A percentile compares a stretch with the other conserved stretches of the same genome.
phyloP scores from a whole-genome alignment of 352 stramenopile species.

The Phytophthora palmivora region DNA sequence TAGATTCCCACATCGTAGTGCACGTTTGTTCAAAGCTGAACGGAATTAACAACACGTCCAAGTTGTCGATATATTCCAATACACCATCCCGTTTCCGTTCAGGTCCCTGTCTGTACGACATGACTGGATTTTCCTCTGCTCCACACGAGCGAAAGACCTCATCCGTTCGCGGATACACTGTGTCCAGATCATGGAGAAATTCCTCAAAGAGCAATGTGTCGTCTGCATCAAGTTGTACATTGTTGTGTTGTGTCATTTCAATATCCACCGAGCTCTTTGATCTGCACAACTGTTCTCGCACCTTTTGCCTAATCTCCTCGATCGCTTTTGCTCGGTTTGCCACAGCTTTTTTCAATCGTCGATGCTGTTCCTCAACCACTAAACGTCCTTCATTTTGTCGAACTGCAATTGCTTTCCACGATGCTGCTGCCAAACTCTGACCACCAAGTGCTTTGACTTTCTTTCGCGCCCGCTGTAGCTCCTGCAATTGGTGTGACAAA shows the following conservation, averaged over 20 bases:
- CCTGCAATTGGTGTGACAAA: slow-evolving; percentile 20
- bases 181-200: slow-evolving; percentile 31
- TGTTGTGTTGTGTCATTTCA: neutral
- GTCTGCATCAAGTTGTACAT: slow-evolving; percentile 9
- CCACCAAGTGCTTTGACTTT: slow-evolving; percentile 7
- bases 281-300: neutral
- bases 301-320: slow-evolving; percentile 22
- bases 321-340: slow-evolving; percentile 27
- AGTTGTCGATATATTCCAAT: slow-evolving; percentile 28
- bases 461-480: slow-evolving; percentile 19
- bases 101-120: slow-evolving; percentile 18
- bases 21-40: too few species aligned
- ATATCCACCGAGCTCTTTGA: neutral
- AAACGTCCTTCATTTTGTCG: slow-evolving; percentile 33
- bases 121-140: slow-evolving; percentile 9
- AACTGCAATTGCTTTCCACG: slow-evolving; percentile 30
- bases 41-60: slow-evolving; percentile 31
- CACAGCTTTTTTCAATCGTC: slow-evolving; percentile 20
- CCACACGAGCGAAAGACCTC: slow-evolving; percentile 27
- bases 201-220: slow-evolving; percentile 31
- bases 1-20: slow-evolving; percentile 29
- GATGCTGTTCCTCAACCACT: slow-evolving; percentile 33
- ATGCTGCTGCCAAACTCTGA: neutral
- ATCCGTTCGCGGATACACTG: slow-evolving; percentile 25
- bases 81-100: slow-evolving; percentile 19